phyloP scores from a whole-genome alignment of 108 stramenopile species.

The Nitzschia sp. region DNA sequence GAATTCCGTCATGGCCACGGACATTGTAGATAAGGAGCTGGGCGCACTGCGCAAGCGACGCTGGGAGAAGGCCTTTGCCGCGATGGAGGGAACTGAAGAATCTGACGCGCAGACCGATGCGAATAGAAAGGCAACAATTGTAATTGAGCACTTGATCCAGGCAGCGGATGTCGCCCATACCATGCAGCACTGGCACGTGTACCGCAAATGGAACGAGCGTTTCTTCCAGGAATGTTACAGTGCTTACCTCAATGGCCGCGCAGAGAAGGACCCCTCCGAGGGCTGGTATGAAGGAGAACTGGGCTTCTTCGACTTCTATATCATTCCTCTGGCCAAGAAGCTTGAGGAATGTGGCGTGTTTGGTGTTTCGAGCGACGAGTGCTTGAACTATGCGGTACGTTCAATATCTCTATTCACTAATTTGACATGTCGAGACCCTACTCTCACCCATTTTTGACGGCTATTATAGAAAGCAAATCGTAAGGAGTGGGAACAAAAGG shows the following conservation, averaged over 20 bases:
- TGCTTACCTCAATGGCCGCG: background rate
- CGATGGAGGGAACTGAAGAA: background rate
- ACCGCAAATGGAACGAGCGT: too few relatives aligned
- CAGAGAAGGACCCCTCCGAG: background rate
- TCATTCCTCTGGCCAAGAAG: too few relatives aligned
- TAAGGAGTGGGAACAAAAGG: too few relatives aligned
- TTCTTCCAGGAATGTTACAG: constrained; percentile 6
- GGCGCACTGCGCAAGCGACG: background rate
- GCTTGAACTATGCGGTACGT: constrained; percentile 6
- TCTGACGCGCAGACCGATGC: background rate
- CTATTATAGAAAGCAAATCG: too few relatives aligned
- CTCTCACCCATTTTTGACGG: too few relatives aligned
- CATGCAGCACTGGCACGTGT: too few relatives aligned
- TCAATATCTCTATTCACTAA: too few relatives aligned
- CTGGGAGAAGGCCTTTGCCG: background rate
- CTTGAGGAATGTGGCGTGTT: too few relatives aligned
- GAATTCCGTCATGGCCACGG: constrained; percentile 50
- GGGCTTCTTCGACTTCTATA: too few relatives aligned
- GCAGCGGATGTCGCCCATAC: constrained; percentile 4
- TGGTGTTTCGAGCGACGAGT: background rate
- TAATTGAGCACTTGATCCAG: constrained; percentile 19
- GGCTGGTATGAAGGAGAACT: constrained; percentile 10
- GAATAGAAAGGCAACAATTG: background rate
- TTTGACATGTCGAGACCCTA: too few relatives aligned
- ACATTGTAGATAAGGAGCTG: constrained; percentile 43